Conservation (phyloP, 352 stramenopile genomes). For the Phytopythium ostracodes region DNA sequence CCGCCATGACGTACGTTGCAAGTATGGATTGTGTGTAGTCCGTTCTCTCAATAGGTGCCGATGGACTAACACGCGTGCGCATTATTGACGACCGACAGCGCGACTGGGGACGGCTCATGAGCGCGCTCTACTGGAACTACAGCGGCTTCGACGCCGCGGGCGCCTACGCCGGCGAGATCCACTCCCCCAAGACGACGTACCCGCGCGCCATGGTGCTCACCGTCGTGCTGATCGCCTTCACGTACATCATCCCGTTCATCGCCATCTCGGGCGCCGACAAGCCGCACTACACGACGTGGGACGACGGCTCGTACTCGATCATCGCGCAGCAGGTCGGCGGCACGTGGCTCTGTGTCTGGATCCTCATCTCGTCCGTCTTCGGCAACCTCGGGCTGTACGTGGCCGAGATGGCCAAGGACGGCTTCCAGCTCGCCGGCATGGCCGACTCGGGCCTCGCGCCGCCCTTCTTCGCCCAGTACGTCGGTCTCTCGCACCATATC, state of each 20-base stretch:
- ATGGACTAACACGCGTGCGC: not conserved
- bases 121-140: slow-evolving; percentile 96
- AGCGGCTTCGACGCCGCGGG: slow-evolving; percentile 94
- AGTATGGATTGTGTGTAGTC: too few relatives aligned
- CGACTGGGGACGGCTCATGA: slow-evolving; percentile 88
- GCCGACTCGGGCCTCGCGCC: slow-evolving; percentile 88
- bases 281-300: slow-evolving; percentile 80
- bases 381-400: slow-evolving; percentile 94
- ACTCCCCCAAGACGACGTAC: slow-evolving; percentile 79
- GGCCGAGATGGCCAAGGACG: slow-evolving; percentile 92
- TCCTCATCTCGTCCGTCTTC: slow-evolving; percentile 85
- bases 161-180: slow-evolving; percentile 90
- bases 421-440: slow-evolving; percentile 88
- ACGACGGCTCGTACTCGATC: slow-evolving; percentile 89
- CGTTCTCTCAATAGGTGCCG: not conserved
- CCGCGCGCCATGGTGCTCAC: slow-evolving; percentile 85
- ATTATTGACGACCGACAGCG: slow-evolving; percentile 5
- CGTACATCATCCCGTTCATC: slow-evolving; percentile 91
- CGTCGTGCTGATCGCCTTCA: slow-evolving; percentile 76
- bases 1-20: slow-evolving; percentile 26
- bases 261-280: slow-evolving; percentile 84
- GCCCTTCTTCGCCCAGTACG: slow-evolving; percentile 82
- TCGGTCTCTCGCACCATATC: slow-evolving; percentile 2
- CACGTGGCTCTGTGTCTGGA: slow-evolving; percentile 85
- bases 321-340: slow-evolving; percentile 86